Percentiles rank a stretch among this genome's conserved stretches.
Conservation (phyloP, 306 rosid species). For the Quercus ilex region DNA sequence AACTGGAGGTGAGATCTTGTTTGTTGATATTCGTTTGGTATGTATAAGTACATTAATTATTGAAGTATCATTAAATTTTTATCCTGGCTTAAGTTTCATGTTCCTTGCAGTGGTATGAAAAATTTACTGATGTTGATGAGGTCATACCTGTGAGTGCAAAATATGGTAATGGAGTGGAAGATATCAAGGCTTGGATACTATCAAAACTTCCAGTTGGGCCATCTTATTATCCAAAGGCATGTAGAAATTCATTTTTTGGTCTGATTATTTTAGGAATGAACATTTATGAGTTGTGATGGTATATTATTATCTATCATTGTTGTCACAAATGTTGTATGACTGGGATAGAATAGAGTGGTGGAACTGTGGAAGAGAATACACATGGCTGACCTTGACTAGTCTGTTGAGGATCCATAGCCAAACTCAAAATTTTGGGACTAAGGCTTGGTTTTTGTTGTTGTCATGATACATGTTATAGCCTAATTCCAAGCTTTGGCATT, state of each 20-base stretch:
- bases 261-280: background rate
- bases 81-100: constrained; percentile 17
- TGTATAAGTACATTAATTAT: constrained; percentile 10
- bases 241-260: constrained; percentile 8
- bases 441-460: background rate
- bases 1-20: constrained; percentile 69
- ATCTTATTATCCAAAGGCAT: constrained; percentile 89
- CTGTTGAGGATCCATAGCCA: too few relatives aligned
- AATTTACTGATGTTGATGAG: constrained; percentile 79
- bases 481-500: background rate
- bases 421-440: too few relatives aligned
- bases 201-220: constrained; percentile 92
- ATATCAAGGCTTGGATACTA: constrained; percentile 87
- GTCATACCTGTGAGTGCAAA: constrained; percentile 98
- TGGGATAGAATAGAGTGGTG: too few relatives aligned
- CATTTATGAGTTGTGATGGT: background rate
- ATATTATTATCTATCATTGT: constrained; percentile 5
- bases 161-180: constrained; percentile 89
- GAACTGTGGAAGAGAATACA: too few relatives aligned
- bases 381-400: too few relatives aligned
- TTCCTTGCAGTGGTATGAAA: constrained; percentile 83
- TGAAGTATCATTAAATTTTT: constrained; percentile 12
- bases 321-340: background rate
- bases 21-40: constrained; percentile 30
- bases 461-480: background rate